phyloP scores from a whole-genome alignment of 2,329 filamentous ascomycete genomes.

The Neofusicoccum kwambonambiense region DNA sequence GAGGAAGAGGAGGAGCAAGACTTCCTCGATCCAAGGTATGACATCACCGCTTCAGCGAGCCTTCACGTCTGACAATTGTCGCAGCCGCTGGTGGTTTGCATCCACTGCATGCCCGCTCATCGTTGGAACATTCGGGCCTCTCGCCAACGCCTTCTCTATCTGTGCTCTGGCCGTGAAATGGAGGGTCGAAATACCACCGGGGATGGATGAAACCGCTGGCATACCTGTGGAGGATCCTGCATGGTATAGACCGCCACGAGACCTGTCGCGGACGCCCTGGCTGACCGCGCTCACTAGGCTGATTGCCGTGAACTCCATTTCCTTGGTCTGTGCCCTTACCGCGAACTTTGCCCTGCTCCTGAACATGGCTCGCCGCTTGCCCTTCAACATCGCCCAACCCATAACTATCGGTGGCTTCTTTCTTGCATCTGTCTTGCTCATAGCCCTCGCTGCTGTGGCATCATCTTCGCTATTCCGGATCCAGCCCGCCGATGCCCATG shows the following conservation, averaged over 20 bases:
- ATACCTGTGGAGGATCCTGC: constrained; percentile 51
- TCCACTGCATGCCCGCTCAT: constrained; percentile 59
- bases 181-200: constrained; percentile 52
- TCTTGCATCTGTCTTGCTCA: constrained; percentile 53
- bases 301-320: constrained; percentile 56
- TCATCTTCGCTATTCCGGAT: constrained; percentile 46
- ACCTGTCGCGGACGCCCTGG: background rate
- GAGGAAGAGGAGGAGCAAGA: constrained; percentile 42
- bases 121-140: constrained; percentile 55
- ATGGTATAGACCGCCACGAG: constrained; percentile 41
- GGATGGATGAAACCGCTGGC: constrained; percentile 45
- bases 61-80: background rate
- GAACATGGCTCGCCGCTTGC: constrained; percentile 58
- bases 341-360: constrained; percentile 57
- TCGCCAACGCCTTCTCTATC: constrained; percentile 55
- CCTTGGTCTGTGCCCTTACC: constrained; percentile 53
- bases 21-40: constrained; percentile 45
- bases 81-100: constrained; percentile 60
- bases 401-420: constrained; percentile 62
- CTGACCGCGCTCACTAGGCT: constrained; percentile 37
- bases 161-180: constrained; percentile 58
- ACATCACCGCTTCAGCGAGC: background rate
- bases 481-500: constrained; percentile 42
- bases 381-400: constrained; percentile 57
- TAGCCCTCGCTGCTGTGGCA: constrained; percentile 51